Percentiles rank a stretch among this genome's conserved stretches.
These are phyloP conservation scores for Plasmodium coatneyi DNA, from an alignment of 169 alveolate species.

Conservation along the genomic window DNA sequence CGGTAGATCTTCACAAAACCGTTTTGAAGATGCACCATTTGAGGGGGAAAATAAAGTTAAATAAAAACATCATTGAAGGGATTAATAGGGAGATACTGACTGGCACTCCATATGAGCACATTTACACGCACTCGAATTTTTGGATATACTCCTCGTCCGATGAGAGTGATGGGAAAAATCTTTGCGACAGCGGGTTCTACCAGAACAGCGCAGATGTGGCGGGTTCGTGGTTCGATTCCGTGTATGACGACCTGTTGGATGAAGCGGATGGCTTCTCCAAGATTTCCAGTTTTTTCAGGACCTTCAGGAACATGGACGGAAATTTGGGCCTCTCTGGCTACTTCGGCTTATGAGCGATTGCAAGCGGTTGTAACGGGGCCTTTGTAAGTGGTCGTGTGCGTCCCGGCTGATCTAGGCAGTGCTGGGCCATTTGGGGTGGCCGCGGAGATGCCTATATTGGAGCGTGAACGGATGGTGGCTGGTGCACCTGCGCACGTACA, in stretches of 20 bases:
- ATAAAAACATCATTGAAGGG: conserved; percentile 64
- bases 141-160: conserved; percentile 71
- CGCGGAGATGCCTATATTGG: neutral
- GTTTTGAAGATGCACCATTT: conserved; percentile 32
- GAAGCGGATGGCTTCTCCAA: conserved; percentile 34
- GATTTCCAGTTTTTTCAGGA: conserved; percentile 38
- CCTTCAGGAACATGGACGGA: conserved; percentile 36
- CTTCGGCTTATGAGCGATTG: conserved; percentile 36
- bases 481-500: neutral
- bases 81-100: conserved; percentile 57
- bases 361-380: neutral
- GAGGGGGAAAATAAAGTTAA: conserved; percentile 53
- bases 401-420: neutral
- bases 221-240: conserved; percentile 6
- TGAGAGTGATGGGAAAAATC: conserved; percentile 16
- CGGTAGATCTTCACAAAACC: conserved; percentile 25
- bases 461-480: neutral
- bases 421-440: neutral
- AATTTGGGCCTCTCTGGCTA: conserved; percentile 26
- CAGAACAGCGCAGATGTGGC: neutral
- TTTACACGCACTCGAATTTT: conserved; percentile 65
- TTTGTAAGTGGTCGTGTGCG: neutral
- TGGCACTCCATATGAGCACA: conserved; percentile 72
- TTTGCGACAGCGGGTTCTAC: conserved; percentile 21
- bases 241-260: conserved; percentile 24